Evolutionary conservation across 2,329 filamentous ascomycete species (phyloP).

Genomic region (Aphanoascus verrucosus): DNA sequence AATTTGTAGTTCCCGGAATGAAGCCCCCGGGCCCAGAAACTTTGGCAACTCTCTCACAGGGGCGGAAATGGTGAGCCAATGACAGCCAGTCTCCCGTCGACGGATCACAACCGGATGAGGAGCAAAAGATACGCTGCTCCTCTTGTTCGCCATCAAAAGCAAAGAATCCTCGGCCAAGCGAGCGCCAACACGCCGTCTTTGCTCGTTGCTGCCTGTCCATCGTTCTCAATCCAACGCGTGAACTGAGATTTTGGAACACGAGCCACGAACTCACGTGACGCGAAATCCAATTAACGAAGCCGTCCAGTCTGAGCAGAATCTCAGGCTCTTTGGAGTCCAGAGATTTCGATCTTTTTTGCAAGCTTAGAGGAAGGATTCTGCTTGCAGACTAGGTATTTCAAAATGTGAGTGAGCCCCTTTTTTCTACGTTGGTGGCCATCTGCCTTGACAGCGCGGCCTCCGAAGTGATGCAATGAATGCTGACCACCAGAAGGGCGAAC

Average conservation of each 20-base stretch:
- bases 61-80: neutral
- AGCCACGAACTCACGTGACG: conserved; percentile 17
- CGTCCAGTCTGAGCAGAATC: neutral
- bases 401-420: conserved; percentile 8
- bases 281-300: conserved; percentile 12
- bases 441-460: too few relatives aligned
- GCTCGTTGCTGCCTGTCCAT: conserved; percentile 3
- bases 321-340: neutral
- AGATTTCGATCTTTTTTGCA: neutral
- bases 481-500: conserved; percentile 10
- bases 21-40: neutral
- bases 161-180: neutral
- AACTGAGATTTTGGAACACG: conserved; percentile 13
- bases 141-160: neutral
- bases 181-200: neutral
- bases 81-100: neutral
- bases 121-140: neutral
- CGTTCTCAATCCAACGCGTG: conserved; percentile 16
- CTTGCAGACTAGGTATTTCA: neutral
- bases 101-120: neutral
- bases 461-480: neutral
- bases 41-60: neutral
- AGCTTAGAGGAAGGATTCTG: neutral
- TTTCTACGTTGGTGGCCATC: neutral
- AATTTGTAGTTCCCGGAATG: neutral